Evolutionary conservation across 2,329 filamentous ascomycete genomes (phyloP).

Genomic region (Plenodomus tracheiphilus): DNA sequence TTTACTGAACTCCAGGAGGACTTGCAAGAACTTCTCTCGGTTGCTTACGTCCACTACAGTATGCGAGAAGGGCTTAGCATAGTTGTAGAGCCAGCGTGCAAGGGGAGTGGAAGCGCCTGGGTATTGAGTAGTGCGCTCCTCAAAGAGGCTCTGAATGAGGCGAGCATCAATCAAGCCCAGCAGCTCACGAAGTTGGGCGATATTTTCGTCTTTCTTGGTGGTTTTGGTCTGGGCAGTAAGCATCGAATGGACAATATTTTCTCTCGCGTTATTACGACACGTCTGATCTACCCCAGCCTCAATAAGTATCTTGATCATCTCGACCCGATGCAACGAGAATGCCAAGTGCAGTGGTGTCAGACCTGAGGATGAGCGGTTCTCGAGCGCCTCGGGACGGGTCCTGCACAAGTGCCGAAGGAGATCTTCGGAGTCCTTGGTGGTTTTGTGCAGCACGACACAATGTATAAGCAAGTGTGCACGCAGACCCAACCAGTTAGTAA

Average conservation of each 20-base stretch:
- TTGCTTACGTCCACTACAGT: neutral
- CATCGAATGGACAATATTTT: conserved; percentile 70
- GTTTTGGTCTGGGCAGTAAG: conserved; percentile 8
- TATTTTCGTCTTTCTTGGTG: conserved; percentile 40
- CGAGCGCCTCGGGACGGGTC: conserved; percentile 63
- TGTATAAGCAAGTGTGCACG: conserved; percentile 61
- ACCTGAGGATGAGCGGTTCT: conserved; percentile 60
- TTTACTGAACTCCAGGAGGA: conserved; percentile 40
- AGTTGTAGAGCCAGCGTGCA: conserved; percentile 45
- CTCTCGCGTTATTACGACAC: conserved; percentile 60
- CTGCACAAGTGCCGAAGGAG: conserved; percentile 69
- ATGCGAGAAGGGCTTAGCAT: neutral
- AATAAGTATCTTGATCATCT: conserved; percentile 65
- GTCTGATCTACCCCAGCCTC: conserved; percentile 71
- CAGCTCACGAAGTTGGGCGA: conserved; percentile 42
- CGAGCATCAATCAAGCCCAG: conserved; percentile 62
- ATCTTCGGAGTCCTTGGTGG: conserved; percentile 49
- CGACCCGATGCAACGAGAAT: conserved; percentile 58
- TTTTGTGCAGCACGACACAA: conserved; percentile 52
- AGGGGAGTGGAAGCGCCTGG: conserved; percentile 66
- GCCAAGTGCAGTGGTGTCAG: conserved; percentile 72
- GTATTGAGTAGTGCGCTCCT: conserved; percentile 57
- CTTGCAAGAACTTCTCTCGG: conserved; percentile 10
- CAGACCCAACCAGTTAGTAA: conserved; percentile 62
- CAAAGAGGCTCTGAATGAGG: conserved; percentile 61